These are phyloP conservation scores for Ceratocystis lukuohia DNA, from an alignment of 2,329 filamentous ascomycete genomes.

Conservation along the genomic window DNA sequence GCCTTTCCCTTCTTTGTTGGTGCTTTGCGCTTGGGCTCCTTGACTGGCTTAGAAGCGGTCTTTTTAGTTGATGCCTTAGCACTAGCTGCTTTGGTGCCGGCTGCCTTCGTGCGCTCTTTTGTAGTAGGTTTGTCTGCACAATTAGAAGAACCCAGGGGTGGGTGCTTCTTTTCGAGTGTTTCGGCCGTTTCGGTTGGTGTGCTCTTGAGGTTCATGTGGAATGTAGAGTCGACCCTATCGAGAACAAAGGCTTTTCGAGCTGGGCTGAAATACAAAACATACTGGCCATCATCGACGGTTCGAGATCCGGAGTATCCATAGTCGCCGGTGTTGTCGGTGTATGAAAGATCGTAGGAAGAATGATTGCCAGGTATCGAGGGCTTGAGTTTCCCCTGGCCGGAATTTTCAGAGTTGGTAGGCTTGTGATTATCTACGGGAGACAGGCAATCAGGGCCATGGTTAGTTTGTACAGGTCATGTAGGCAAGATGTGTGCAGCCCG, in stretches of 20 bases:
- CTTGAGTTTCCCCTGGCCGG: slow-evolving; percentile 33
- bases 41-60: slow-evolving; percentile 24
- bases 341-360: slow-evolving; percentile 42
- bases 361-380: slow-evolving; percentile 37
- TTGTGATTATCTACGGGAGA: slow-evolving; percentile 45
- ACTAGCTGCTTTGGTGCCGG: slow-evolving; percentile 13
- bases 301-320: slow-evolving; percentile 50
- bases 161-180: slow-evolving; percentile 51
- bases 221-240: slow-evolving; percentile 66
- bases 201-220: slow-evolving; percentile 73
- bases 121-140: slow-evolving; percentile 20
- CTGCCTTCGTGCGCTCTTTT: slow-evolving; percentile 13
- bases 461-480: background rate
- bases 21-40: slow-evolving; percentile 25
- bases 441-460: background rate
- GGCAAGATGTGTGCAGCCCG: background rate
- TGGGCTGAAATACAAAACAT: slow-evolving; percentile 63
- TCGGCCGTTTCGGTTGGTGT: slow-evolving; percentile 52
- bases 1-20: slow-evolving; percentile 29
- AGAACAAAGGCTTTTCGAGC: slow-evolving; percentile 63
- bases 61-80: slow-evolving; percentile 21
- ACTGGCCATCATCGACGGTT: slow-evolving; percentile 42
- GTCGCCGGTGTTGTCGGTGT: slow-evolving; percentile 40
- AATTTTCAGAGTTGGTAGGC: slow-evolving; percentile 38
- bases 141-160: slow-evolving; percentile 41